phyloP scores from a whole-genome alignment of 2,329 filamentous ascomycete species.

The Epichloe glyceriae region DNA sequence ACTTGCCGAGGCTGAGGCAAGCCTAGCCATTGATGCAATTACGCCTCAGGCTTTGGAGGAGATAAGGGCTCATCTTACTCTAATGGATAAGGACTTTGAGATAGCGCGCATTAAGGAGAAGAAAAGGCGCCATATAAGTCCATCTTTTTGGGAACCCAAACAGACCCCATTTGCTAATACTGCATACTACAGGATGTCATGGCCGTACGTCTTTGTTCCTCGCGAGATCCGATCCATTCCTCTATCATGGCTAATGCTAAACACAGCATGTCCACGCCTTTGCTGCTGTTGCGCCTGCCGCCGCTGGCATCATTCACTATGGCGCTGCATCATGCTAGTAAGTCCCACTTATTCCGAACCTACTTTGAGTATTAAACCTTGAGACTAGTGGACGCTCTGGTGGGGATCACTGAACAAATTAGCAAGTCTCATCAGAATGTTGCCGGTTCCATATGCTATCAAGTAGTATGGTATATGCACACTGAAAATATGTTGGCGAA shows the following conservation, averaged over 20 bases:
- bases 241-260: slow-evolving; percentile 13
- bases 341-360: no score
- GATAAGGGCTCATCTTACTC: slow-evolving; percentile 59
- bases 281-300: slow-evolving; percentile 58
- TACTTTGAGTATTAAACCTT: no score
- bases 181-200: slow-evolving; percentile 34
- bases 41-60: slow-evolving; percentile 61
- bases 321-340: slow-evolving; percentile 23
- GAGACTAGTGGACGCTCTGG: no score
- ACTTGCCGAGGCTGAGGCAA: slow-evolving; percentile 70
- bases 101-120: slow-evolving; percentile 67
- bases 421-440: no score
- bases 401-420: no score
- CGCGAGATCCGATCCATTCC: background rate
- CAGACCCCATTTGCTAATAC: slow-evolving; percentile 5
- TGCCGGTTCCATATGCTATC: no score
- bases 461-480: no score
- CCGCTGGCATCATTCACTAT: slow-evolving; percentile 73
- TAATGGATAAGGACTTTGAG: slow-evolving; percentile 68
- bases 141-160: background rate
- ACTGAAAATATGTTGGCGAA: no score
- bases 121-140: slow-evolving; percentile 41
- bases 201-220: slow-evolving; percentile 29
- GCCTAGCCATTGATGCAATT: slow-evolving; percentile 62
- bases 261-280: slow-evolving; percentile 57